Evolutionary conservation across 2,329 filamentous ascomycete genomes (phyloP).

Genomic region (Aureobasidium sp.): DNA sequence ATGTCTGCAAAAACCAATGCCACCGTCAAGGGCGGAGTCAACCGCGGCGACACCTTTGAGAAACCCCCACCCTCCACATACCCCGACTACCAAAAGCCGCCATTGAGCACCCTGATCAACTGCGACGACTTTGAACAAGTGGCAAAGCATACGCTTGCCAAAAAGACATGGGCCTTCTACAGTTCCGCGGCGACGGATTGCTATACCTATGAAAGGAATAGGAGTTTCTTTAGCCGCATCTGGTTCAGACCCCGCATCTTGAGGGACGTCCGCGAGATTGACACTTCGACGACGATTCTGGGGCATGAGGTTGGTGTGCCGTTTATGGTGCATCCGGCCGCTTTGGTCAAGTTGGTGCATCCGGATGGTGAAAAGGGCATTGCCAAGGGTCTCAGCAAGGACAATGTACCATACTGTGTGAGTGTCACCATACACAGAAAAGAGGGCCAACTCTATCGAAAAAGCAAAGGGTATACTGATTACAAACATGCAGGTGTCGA

Average conservation of each 20-base stretch:
- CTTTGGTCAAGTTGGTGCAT: slow-evolving; percentile 32
- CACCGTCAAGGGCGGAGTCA: not conserved
- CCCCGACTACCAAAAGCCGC: slow-evolving; percentile 34
- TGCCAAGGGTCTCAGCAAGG: slow-evolving; percentile 25
- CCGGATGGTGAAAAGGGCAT: slow-evolving; percentile 34
- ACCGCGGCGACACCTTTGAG: slow-evolving; percentile 2
- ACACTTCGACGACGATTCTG: slow-evolving; percentile 29
- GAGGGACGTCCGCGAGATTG: slow-evolving; percentile 31
- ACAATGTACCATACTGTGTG: slow-evolving; percentile 25
- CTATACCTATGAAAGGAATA: slow-evolving; percentile 40
- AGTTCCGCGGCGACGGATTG: slow-evolving; percentile 45
- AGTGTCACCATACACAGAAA: slow-evolving; percentile 18
- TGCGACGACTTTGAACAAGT: slow-evolving; percentile 38
- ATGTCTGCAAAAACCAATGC: slow-evolving; percentile 12
- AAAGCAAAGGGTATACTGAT: not conserved
- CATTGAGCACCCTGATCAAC: slow-evolving; percentile 40
- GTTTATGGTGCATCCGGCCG: slow-evolving; percentile 32
- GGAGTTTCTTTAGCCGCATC: slow-evolving; percentile 38
- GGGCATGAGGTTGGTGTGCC: slow-evolving; percentile 29
- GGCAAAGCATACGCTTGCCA: slow-evolving; percentile 28
- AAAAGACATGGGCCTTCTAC: slow-evolving; percentile 38
- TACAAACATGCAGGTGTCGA: slow-evolving; percentile 19
- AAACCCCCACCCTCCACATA: slow-evolving; percentile 26
- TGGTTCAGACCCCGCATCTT: slow-evolving; percentile 42
- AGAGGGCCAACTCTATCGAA: too few species aligned